Base-by-base conservation (phyloP, 2,329 filamentous ascomycete genomes). In the Exophiala xenobiotica region DNA sequence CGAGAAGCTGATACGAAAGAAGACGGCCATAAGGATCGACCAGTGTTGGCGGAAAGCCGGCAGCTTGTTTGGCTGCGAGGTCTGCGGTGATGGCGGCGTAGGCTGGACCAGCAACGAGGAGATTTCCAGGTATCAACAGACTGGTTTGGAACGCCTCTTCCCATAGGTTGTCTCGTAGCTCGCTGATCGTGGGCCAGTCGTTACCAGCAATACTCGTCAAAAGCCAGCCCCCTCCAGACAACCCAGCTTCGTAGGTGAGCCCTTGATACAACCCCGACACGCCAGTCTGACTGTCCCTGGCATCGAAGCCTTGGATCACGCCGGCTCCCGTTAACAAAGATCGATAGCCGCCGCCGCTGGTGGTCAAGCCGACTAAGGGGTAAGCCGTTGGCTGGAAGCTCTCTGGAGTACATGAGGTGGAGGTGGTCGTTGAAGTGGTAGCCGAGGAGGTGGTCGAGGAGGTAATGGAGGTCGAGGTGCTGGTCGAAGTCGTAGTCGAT, bases 201-300 rank as follows among this genome's bases (percentile, higher is more conserved):
- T 75, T 76, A 6, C 71, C 74, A 8, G 69, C 67, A 14, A 76
- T 47, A 2, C 73, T 74, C 3, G 69, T 70, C 1, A 76, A 57
- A n/a, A 77, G 63, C 75, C 74, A 77, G 2, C 64, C 60, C 31
- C 75, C 74, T 20, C 73, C 72, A n/a, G 73, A 75, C 2, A 77
- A 64, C 6, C 70, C 74, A 39, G 69, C 62, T 35, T 76, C 68
- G 54, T 78, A 77, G 3, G 73, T 75, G 8, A 76, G 42, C 4
- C 65, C 68, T 61, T 78, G 74, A 46, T 69, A 75, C 0, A 78
- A 54, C 3, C 74, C 74, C 39, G 65, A 69, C 6, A 69, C 69
- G 37, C 63, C 65, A 4, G 65, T 57, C 37, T 67, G 60, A 50
- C 68, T 70, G 45, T 77, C 74, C 46, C 74, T 66, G 5, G 24